Evolutionary conservation across 2,329 filamentous ascomycete species (phyloP).

Genomic region (Colletotrichum salicis): DNA sequence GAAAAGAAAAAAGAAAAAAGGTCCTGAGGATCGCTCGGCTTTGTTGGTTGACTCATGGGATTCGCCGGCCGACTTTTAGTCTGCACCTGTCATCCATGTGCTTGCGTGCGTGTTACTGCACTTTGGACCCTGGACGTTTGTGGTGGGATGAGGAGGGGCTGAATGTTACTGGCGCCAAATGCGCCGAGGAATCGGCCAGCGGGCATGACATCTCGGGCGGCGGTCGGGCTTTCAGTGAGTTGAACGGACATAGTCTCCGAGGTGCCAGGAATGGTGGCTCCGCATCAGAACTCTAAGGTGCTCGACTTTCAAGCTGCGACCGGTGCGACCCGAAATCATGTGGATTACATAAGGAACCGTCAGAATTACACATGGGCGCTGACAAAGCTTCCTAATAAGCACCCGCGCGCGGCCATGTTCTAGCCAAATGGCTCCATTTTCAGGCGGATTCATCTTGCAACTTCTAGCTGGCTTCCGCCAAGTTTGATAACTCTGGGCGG

Average conservation of each 20-base stretch:
- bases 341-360: background rate
- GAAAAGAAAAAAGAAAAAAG: background rate
- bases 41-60: constrained; percentile 28
- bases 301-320: background rate
- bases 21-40: constrained; percentile 5
- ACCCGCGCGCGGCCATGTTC: constrained; percentile 2
- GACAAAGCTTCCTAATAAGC: constrained; percentile 3
- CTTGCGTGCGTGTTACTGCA: background rate
- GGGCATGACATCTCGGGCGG: constrained; percentile 15
- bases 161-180: constrained; percentile 6
- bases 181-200: constrained; percentile 28
- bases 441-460: background rate
- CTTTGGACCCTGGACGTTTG: background rate
- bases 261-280: too few species aligned
- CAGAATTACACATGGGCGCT: constrained; percentile 11
- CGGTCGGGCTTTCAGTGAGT: constrained; percentile 19
- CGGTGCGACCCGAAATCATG: background rate
- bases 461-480: background rate
- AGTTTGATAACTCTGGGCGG: background rate
- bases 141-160: background rate
- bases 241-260: too few species aligned
- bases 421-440: background rate
- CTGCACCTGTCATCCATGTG: constrained; percentile 17
- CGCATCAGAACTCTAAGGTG: too few species aligned
- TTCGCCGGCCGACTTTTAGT: constrained; percentile 3